Evolutionary conservation across 2,329 filamentous ascomycete genomes (phyloP).

Genomic region (Calonectria naviculata): DNA sequence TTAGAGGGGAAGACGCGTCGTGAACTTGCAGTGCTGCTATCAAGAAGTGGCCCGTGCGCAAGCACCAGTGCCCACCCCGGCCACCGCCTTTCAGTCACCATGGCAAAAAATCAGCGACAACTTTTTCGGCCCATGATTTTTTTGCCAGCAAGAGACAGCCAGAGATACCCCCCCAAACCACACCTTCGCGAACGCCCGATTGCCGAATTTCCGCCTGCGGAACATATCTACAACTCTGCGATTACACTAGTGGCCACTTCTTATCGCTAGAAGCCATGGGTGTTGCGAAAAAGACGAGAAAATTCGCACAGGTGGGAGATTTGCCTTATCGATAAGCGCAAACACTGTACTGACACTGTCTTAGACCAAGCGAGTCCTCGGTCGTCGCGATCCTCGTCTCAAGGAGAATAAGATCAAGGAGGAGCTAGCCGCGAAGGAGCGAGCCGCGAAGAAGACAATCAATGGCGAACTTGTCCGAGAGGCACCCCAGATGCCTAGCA

Average conservation of each 20-base stretch:
- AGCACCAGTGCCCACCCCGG: slow-evolving; percentile 22
- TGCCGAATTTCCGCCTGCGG: neutral
- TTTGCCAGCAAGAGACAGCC: slow-evolving; percentile 8
- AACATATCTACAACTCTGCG: neutral
- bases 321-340: slow-evolving; percentile 44
- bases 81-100: slow-evolving; percentile 41
- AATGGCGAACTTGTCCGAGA: slow-evolving; percentile 76
- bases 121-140: slow-evolving; percentile 35
- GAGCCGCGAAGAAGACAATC: slow-evolving; percentile 66
- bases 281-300: slow-evolving; percentile 88
- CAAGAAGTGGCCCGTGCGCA: slow-evolving; percentile 42
- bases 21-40: slow-evolving; percentile 1
- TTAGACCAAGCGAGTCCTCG: slow-evolving; percentile 84
- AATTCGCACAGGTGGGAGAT: slow-evolving; percentile 76
- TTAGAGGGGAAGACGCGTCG: slow-evolving; percentile 47
- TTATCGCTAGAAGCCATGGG: slow-evolving; percentile 70
- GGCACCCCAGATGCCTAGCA: slow-evolving; percentile 83
- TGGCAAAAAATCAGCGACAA: slow-evolving; percentile 44
- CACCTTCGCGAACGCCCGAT: neutral
- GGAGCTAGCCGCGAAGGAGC: slow-evolving; percentile 67
- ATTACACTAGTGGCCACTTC: neutral
- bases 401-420: slow-evolving; percentile 83
- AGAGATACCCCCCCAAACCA: slow-evolving; percentile 21
- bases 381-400: slow-evolving; percentile 81
- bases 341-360: slow-evolving; percentile 29